These are phyloP conservation scores for Combretum micranthum DNA, from an alignment of 345 rosid species.

Conservation along the genomic window DNA sequence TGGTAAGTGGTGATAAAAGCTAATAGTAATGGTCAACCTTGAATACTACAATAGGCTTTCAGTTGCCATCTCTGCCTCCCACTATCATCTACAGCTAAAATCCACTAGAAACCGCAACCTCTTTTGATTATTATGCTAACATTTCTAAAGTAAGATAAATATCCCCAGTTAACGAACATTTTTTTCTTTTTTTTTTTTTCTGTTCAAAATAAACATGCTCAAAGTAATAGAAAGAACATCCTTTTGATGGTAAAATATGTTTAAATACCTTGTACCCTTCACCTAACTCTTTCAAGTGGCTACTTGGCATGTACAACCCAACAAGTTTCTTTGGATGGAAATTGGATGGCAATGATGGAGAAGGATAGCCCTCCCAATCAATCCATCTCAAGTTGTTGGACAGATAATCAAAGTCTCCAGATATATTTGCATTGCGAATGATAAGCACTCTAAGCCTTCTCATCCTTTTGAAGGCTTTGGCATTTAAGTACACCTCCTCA, in stretches of 20 bases:
- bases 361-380: constrained; percentile 18
- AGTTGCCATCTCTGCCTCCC: too few relatives aligned
- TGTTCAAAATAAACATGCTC: background rate
- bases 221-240: background rate
- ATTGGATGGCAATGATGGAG: constrained; percentile 15
- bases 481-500: constrained; percentile 14
- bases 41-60: too few relatives aligned
- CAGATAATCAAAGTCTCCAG: constrained; percentile 16
- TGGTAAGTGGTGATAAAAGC: too few relatives aligned
- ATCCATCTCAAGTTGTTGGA: constrained; percentile 18
- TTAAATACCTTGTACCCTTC: constrained; percentile 11
- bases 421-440: constrained; percentile 15
- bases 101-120: too few relatives aligned
- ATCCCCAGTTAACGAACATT: too few relatives aligned
- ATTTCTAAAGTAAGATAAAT: too few relatives aligned
- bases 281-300: constrained; percentile 17
- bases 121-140: too few relatives aligned
- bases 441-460: constrained; percentile 23
- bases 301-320: constrained; percentile 12
- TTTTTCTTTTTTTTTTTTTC: too few relatives aligned
- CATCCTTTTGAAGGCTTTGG: constrained; percentile 20
- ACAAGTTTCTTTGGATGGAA: constrained; percentile 19
- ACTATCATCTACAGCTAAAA: too few relatives aligned
- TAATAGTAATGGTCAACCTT: too few relatives aligned
- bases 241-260: background rate